Base-by-base conservation (phyloP, 768 basidiomycete species). In the Tylopilus plumbeoviolaceoides region DNA sequence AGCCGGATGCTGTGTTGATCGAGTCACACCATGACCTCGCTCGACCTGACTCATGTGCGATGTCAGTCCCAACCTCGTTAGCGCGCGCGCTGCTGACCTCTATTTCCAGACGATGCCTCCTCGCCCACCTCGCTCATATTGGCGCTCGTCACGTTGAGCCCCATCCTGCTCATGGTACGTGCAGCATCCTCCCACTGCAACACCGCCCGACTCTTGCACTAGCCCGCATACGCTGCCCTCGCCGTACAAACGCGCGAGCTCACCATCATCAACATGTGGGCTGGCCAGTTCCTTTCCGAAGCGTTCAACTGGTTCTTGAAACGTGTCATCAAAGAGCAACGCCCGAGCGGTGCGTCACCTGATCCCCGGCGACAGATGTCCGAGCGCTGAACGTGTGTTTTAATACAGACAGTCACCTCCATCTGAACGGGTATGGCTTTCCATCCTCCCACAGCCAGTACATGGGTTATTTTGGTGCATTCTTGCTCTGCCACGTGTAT, bases 381-480 rank as follows among this genome's bases (percentile, higher is more conserved):
- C 28, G 14, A 44, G 7, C 17, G 25, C 54, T 58, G 36, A 61
- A 46, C 47, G 4, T 1, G n/a, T 25, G 17, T 15, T 21, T 28
- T 25, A 17, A 23, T 42, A 17, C 6, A 69, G 67, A 50, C 12
- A 51, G 56, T 20, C 18, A 44, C n/a, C 14, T 65, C 21, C 59
- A 64, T 21, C 49, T 69, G 18, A 78, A 78, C 50, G 90, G 90
- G 14, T 92, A 91, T 63, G 91, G 89, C 7, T 92, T 92, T 60
- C 91, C 91, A 0, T 91, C 90, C 1, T 91, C 89, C 14, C 91
- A 93, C 63, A 89, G 88, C 68, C 91, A 93, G 68, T 91, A 85
- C 66, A 91, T 93, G 91, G 91, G 83, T 15, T 93, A 88, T 69
- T 92, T 93, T 58, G 76, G 85, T 6, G 75, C 88, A 0, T 93